Conservation (phyloP, 106 monocot species). For the Alisma plantagoaquatica region DNA sequence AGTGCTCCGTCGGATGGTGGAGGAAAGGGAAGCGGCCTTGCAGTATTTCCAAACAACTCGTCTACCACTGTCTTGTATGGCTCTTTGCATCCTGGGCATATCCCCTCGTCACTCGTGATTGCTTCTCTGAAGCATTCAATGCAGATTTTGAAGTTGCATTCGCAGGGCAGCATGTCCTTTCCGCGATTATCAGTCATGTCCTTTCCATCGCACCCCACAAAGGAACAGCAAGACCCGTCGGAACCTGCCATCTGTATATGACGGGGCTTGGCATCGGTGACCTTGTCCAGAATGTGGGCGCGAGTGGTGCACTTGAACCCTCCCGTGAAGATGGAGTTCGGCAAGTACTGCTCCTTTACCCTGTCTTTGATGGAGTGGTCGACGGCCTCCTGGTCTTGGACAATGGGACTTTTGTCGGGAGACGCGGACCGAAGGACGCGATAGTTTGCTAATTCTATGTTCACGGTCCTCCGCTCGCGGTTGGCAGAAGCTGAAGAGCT, state of each 20-base stretch:
- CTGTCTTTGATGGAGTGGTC: conserved; percentile 19
- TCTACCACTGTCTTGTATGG: conserved; percentile 41
- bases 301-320: conserved; percentile 75
- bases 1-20: conserved; percentile 9
- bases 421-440: conserved; percentile 25
- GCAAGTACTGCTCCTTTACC: conserved; percentile 48
- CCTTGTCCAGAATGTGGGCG: conserved; percentile 61
- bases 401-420: conserved; percentile 5
- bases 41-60: conserved; percentile 13
- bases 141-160: conserved; percentile 73
- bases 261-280: conserved; percentile 26
- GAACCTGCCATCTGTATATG: conserved; percentile 48
- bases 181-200: conserved; percentile 40
- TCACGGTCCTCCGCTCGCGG: conserved; percentile 29
- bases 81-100: conserved; percentile 80
- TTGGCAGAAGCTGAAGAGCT: too few species aligned
- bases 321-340: conserved; percentile 73
- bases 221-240: conserved; percentile 35
- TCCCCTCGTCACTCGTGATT: conserved; percentile 25
- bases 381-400: neutral
- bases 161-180: conserved; percentile 51
- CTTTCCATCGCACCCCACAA: conserved; percentile 49
- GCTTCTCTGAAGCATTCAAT: conserved; percentile 67
- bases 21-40: conserved; percentile 8
- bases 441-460: conserved; percentile 45